Evolutionary conservation across 2,329 filamentous ascomycete genomes (phyloP).

Genomic region (Colletotrichum nymphaeae): DNA sequence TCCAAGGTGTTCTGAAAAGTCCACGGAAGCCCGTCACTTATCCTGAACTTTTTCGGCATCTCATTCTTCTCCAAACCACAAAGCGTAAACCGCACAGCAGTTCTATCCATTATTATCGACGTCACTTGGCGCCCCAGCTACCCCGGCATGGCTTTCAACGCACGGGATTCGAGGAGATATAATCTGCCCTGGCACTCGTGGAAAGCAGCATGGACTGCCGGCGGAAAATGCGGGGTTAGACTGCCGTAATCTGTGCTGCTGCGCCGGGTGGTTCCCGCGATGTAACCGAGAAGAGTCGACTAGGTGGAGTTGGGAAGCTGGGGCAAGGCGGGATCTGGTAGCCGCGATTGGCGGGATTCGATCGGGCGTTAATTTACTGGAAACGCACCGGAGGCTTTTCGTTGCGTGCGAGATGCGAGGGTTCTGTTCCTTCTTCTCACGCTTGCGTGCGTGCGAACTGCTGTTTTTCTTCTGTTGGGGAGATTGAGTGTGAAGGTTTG

Average conservation of each 20-base stretch:
- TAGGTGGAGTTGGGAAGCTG: neutral
- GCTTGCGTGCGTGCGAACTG: neutral
- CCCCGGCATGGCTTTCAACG: neutral
- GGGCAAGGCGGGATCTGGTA: constrained; percentile 24
- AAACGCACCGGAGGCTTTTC: neutral
- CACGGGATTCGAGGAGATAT: constrained; percentile 8
- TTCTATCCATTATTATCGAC: neutral
- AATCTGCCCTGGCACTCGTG: neutral
- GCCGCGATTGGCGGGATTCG: constrained; percentile 35
- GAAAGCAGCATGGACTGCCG: neutral
- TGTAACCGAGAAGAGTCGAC: neutral
- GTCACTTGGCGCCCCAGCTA: neutral
- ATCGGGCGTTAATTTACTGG: constrained; percentile 3
- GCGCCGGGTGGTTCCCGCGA: neutral
- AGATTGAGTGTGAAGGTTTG: neutral
- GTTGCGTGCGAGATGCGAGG: neutral
- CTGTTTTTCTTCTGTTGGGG: neutral
- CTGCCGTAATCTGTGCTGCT: neutral
- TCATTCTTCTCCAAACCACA: neutral
- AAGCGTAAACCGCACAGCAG: neutral
- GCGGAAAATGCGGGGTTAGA: neutral
- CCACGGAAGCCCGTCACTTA: no score
- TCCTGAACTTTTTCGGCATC: neutral
- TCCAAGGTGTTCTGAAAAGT: no score
- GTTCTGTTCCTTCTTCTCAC: neutral